Conservation (phyloP, 148 eudicot species). For the Suaeda aralocaspica region DNA sequence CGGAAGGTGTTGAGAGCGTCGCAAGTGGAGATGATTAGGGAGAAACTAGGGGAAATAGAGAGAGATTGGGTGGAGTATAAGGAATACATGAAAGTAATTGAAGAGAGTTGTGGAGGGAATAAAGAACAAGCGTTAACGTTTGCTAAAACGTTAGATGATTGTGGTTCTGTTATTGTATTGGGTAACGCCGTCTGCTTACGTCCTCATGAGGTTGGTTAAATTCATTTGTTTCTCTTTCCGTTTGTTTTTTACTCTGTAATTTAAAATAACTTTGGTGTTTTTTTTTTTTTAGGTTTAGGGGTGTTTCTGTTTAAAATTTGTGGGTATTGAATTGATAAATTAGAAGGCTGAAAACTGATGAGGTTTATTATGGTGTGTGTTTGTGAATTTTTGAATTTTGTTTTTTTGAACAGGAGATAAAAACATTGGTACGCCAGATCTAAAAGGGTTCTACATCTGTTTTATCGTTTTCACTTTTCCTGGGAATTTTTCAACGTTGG, state of each 20-base stretch:
- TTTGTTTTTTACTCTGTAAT: background rate
- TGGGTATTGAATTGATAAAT: background rate
- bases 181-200: constrained; percentile 70
- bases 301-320: background rate
- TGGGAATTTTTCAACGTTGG: no score
- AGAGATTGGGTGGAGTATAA: constrained; percentile 42
- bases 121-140: constrained; percentile 42
- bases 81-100: constrained; percentile 52
- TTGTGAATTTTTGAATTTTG: constrained; percentile 21
- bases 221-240: background rate
- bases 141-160: constrained; percentile 68
- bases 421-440: constrained; percentile 57
- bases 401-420: constrained; percentile 53
- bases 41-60: constrained; percentile 28
- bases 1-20: constrained; percentile 59
- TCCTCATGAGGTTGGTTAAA: constrained; percentile 73
- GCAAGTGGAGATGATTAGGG: constrained; percentile 50
- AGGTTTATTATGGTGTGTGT: constrained; percentile 42
- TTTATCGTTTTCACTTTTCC: constrained; percentile 12
- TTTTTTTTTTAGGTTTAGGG: background rate
- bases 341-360: constrained; percentile 47
- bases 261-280: background rate
- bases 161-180: constrained; percentile 74
- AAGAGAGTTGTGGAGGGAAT: constrained; percentile 33
- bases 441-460: constrained; percentile 35